These are phyloP conservation scores for Botrytis tulipae DNA, from an alignment of 2,329 filamentous ascomycete species.

Conservation along the genomic window DNA sequence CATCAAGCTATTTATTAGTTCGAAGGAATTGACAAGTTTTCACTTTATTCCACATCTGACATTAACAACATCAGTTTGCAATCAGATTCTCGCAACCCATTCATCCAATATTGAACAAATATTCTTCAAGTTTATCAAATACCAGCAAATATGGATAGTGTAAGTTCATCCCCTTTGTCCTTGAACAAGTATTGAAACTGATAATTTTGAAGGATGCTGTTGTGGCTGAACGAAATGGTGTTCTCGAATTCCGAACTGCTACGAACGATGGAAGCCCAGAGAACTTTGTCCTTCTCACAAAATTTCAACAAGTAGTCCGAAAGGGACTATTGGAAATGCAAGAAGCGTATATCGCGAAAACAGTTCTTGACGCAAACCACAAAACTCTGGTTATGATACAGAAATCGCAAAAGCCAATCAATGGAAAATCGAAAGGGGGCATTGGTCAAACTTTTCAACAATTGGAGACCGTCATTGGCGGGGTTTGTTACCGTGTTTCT, in stretches of 20 bases:
- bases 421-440: no score
- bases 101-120: neutral
- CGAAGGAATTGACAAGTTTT: neutral
- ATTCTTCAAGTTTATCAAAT: neutral
- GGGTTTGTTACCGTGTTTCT: neutral
- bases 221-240: neutral
- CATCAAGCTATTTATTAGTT: neutral
- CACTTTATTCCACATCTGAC: neutral
- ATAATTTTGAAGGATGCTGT: neutral
- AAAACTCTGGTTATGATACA: constrained; percentile 1
- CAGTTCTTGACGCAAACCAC: neutral
- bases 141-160: neutral
- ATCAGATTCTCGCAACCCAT: neutral
- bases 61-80: neutral
- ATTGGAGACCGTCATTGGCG: neutral
- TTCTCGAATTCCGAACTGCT: neutral
- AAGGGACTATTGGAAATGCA: neutral
- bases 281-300: neutral
- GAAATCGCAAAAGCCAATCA: neutral
- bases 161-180: neutral
- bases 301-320: neutral
- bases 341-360: neutral
- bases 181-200: neutral
- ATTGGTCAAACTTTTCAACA: neutral
- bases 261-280: neutral